Percentiles rank a stretch among this genome's conserved stretches.
These are phyloP conservation scores for Asterella californica DNA, from an alignment of 225 moss, liverwort and hornwort genomes.

Conservation along the genomic window DNA sequence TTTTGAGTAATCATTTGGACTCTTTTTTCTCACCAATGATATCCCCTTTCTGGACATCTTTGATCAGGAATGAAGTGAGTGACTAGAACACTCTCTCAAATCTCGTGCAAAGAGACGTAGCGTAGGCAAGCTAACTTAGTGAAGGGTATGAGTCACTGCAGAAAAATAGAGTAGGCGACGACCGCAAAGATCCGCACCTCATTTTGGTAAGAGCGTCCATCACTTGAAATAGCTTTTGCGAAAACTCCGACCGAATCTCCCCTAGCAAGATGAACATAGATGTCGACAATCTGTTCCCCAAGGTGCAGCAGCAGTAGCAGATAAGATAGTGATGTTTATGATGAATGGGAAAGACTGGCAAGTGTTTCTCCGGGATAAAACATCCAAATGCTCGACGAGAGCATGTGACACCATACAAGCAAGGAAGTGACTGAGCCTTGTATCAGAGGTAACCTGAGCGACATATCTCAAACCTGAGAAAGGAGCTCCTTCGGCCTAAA, in stretches of 20 bases:
- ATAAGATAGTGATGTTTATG: neutral
- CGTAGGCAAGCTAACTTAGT: neutral
- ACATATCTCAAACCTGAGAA: conserved; percentile 52
- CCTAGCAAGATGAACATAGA: conserved; percentile 81
- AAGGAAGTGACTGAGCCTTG: no score
- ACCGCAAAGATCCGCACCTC: conserved; percentile 45
- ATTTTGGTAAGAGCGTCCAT: conserved; percentile 83
- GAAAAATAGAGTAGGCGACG: neutral
- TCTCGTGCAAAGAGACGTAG: neutral
- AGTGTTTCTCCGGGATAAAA: neutral
- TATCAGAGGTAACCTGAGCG: neutral
- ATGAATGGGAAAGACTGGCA: neutral
- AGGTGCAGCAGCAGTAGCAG: neutral
- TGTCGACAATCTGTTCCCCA: conserved; percentile 67
- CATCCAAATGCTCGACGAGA: neutral
- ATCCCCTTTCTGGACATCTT: neutral
- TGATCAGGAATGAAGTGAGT: neutral
- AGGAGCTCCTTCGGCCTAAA: conserved; percentile 92
- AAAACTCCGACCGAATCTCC: conserved; percentile 69
- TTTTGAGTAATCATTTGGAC: neutral
- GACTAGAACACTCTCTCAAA: neutral
- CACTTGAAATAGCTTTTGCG: conserved; percentile 82
- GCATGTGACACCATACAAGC: neutral
- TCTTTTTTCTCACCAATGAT: neutral
- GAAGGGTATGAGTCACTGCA: neutral